Evolutionary conservation across 805 yeast genomes (phyloP), one percentile per base, ranked within the genome.

Genomic region (Metschnikowia continentalis): DNA sequence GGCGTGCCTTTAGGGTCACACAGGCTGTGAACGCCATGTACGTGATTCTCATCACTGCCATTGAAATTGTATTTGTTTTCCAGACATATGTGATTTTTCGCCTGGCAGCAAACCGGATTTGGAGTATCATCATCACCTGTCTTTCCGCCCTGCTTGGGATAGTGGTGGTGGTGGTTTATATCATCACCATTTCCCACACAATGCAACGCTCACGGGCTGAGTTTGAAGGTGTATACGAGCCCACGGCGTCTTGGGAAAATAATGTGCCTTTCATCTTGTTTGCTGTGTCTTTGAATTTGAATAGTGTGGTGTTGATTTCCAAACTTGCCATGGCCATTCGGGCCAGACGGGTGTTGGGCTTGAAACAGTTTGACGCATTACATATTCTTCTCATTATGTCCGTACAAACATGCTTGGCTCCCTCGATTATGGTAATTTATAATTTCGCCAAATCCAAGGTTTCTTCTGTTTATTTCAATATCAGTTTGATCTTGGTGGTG

Each of bases 371-470:
- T 61, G 91, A 86, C 54, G 82, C 88, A 23, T 81, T 88, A 64
- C 96, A 90, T 64, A 81, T 90, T 35, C 68, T 94, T 42, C 69
- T 89, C 52, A 85, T 91, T 49, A 88, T 88, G 92, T 72, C 89
- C 0, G 69, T 82, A 13, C 98, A 94, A 66, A 83, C 96, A 0
- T 79, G 91, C 77, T 65, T 90, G 8, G 70, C 89, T 17, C 97
- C 98, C 2, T 80, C 94, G 0, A 66, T 84, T 10, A 59, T 92
- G 46, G 79, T 86, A 32, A 75, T 90, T 42, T 61, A 83, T 33
- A 79, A 84, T 20, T 79, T 77, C 49, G 22, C 58, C 60, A 41
- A 57, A 60, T 32, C 48, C 17, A 22, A 36, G 17, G 22, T 58
- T 71, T 32, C 71, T 76, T 23, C 58, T 63, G 76, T 35, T 54